Evolutionary conservation across 1,284 basidiomycete genomes (phyloP).

Genomic region (Volvariella surrecta): DNA sequence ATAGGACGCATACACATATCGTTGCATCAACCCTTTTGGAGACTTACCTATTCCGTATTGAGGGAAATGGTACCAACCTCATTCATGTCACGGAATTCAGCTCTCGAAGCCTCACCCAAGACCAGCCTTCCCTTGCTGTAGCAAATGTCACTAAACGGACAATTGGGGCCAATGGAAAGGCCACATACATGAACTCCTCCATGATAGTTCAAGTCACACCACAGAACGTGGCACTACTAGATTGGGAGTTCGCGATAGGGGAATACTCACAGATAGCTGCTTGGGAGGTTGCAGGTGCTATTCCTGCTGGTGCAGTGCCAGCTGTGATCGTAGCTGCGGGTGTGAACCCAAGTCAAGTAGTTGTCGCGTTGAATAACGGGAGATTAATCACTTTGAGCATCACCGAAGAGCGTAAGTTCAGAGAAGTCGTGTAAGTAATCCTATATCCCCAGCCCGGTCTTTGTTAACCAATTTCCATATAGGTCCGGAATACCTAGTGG

Average conservation of each 20-base stretch:
- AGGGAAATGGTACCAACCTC: conserved; percentile 23
- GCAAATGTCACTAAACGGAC: conserved; percentile 41
- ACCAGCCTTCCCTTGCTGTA: conserved; percentile 57
- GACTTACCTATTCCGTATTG: conserved; percentile 44
- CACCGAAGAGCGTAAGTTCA: conserved; percentile 29
- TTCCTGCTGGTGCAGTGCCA: conserved; percentile 2
- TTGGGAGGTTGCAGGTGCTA: conserved; percentile 18
- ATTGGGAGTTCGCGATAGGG: conserved; percentile 34
- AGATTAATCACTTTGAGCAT: conserved; percentile 44
- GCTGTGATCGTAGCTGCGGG: conserved; percentile 57
- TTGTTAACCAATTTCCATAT: not conserved
- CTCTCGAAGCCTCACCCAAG: conserved; percentile 32
- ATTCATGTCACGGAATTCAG: conserved; percentile 28
- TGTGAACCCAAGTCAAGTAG: conserved; percentile 55
- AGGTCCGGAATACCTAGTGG: not conserved
- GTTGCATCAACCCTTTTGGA: conserved; percentile 48
- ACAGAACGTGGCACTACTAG: conserved; percentile 42
- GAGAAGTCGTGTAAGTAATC: conserved; percentile 25
- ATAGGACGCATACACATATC: conserved; percentile 45
- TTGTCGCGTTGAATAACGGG: conserved; percentile 57
- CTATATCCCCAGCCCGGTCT: not conserved
- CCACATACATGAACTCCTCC: conserved; percentile 41
- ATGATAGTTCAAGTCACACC: conserved; percentile 68
- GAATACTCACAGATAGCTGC: conserved; percentile 17
- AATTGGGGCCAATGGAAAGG: conserved; percentile 19